A percentile compares a stretch with the other conserved stretches of the same genome.
phyloP scores from a whole-genome alignment of 306 rosid genomes.

The Hippophae gyantsensis region DNA sequence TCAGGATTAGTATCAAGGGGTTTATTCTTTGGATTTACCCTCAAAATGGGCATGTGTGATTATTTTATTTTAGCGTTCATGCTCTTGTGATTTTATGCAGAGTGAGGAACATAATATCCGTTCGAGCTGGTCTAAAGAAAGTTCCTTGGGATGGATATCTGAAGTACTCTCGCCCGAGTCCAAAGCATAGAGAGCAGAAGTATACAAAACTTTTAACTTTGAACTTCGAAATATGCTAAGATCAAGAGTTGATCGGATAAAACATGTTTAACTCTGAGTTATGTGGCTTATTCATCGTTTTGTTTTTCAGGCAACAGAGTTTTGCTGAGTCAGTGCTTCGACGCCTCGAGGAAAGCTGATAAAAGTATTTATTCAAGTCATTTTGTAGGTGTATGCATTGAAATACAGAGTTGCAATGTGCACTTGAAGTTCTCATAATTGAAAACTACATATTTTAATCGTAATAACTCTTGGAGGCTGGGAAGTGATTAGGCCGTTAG shows the following conservation, averaged over 20 bases:
- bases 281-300: conserved; percentile 14
- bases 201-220: conserved; percentile 17
- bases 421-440: too few relatives aligned
- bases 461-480: too few relatives aligned
- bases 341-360: conserved; percentile 69
- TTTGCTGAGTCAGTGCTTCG: conserved; percentile 71
- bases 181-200: conserved; percentile 79
- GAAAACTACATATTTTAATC: too few relatives aligned
- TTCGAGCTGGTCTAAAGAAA: conserved; percentile 83
- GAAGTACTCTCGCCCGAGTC: conserved; percentile 92
- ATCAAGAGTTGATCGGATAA: neutral
- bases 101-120: conserved; percentile 78
- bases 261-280: neutral
- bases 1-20: neutral
- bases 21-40: neutral
- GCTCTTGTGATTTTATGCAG: conserved; percentile 28
- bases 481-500: too few relatives aligned
- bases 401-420: neutral
- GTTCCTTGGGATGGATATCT: conserved; percentile 99
- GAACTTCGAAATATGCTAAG: neutral
- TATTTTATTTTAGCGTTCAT: neutral
- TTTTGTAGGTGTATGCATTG: neutral
- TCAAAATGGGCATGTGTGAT: neutral
- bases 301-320: conserved; percentile 70
- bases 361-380: neutral